Evolutionary conservation across 1,284 basidiomycete genomes (phyloP).

Genomic region (Tilletia walkeri): DNA sequence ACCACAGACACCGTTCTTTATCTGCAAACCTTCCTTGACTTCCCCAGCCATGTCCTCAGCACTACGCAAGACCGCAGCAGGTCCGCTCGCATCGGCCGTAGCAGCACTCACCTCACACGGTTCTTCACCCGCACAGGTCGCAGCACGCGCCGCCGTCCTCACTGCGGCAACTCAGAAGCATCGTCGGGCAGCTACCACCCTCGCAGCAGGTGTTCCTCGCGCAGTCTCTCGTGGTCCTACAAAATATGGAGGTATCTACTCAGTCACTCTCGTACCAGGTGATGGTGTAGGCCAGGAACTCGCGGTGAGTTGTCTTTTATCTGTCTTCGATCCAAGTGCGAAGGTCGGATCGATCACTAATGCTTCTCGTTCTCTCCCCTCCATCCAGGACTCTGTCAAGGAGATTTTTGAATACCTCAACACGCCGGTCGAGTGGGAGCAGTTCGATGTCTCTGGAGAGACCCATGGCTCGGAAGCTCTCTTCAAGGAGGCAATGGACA

Average conservation of each 20-base stretch:
- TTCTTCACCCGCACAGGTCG: background rate
- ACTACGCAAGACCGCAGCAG: background rate
- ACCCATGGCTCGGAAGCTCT: slow-evolving; percentile 88
- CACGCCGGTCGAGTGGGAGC: slow-evolving; percentile 98
- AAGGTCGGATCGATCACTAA: no score
- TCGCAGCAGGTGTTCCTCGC: slow-evolving; percentile 72
- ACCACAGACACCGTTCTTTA: no score
- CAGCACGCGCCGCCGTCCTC: slow-evolving; percentile 1
- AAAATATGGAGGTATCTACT: slow-evolving; percentile 23
- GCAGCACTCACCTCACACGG: background rate
- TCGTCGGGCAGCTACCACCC: slow-evolving; percentile 66
- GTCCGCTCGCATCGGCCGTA: slow-evolving; percentile 1
- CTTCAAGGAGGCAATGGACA: slow-evolving; percentile 97
- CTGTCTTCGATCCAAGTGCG: no score
- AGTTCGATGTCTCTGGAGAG: slow-evolving; percentile 96
- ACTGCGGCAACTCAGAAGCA: slow-evolving; percentile 12
- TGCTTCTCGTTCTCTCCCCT: slow-evolving; percentile 72
- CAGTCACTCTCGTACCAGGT: slow-evolving; percentile 58
- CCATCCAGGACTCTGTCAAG: slow-evolving; percentile 90
- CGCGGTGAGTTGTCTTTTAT: background rate
- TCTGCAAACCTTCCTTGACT: no score
- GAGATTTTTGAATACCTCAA: slow-evolving; percentile 97
- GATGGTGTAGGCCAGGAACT: slow-evolving; percentile 88
- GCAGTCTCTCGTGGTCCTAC: slow-evolving; percentile 18
- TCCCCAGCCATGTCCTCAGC: background rate